Percentiles rank a stretch among this genome's conserved stretches.
Evolutionary conservation across 108 stramenopile species (phyloP).

Genomic region (Licmophora abbreviata): DNA sequence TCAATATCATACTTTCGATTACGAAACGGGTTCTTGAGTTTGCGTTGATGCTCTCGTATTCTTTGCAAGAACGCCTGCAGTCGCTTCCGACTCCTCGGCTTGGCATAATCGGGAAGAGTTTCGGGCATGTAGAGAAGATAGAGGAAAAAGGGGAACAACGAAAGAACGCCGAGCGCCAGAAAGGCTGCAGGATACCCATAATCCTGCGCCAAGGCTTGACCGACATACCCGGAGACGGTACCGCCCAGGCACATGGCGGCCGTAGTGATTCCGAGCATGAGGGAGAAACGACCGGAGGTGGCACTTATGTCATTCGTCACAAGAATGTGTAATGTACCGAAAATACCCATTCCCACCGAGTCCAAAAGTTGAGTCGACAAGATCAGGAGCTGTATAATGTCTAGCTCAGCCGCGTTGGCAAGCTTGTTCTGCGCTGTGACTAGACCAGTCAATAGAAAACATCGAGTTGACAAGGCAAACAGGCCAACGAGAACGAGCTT

Average conservation of each 20-base stretch:
- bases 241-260: slow-evolving; percentile 70
- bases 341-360: slow-evolving; percentile 63
- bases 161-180: slow-evolving; percentile 40
- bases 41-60: no score
- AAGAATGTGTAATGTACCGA: slow-evolving; percentile 61
- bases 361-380: slow-evolving; percentile 66
- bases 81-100: background rate
- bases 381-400: slow-evolving; percentile 35
- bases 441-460: slow-evolving; percentile 40
- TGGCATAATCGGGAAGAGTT: background rate
- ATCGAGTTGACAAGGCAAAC: slow-evolving; percentile 47
- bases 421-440: slow-evolving; percentile 21
- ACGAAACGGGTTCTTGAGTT: no score
- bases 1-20: no score
- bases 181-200: slow-evolving; percentile 56
- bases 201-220: slow-evolving; percentile 58
- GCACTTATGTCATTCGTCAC: slow-evolving; percentile 59
- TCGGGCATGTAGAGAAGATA: background rate
- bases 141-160: slow-evolving; percentile 35
- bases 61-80: background rate
- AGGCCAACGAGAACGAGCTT: slow-evolving; percentile 44
- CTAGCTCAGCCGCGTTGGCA: slow-evolving; percentile 6
- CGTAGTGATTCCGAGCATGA: slow-evolving; percentile 57
- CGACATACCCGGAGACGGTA: slow-evolving; percentile 60
- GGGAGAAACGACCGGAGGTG: slow-evolving; percentile 59